Conservation (phyloP, 169 alveolate species). For the Plasmodium gaboni region DNA sequence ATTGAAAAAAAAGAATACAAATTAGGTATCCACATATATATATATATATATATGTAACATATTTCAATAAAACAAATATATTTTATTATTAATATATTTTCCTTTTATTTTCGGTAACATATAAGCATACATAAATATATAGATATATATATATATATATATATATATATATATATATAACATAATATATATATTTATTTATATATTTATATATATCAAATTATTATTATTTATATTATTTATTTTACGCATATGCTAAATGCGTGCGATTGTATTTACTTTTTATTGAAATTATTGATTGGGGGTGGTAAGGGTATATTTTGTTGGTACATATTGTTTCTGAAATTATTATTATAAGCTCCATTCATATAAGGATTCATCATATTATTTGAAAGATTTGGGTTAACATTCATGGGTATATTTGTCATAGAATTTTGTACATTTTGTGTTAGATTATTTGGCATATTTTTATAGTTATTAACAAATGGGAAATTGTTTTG, state of each 20-base stretch:
- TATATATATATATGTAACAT: too few relatives aligned
- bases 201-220: too few relatives aligned
- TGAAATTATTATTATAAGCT: constrained; percentile 35
- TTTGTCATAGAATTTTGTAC: constrained; percentile 42
- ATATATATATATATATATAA: too few relatives aligned
- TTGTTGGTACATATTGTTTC: constrained; percentile 67
- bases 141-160: too few relatives aligned
- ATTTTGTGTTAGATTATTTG: constrained; percentile 56
- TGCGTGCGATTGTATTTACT: constrained; percentile 15
- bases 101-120: too few relatives aligned
- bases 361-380: constrained; percentile 74
- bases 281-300: constrained; percentile 40
- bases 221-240: too few relatives aligned
- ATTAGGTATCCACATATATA: too few relatives aligned
- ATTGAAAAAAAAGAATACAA: too few relatives aligned
- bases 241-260: not conserved
- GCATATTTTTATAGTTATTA: constrained; percentile 62
- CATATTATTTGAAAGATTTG: constrained; percentile 64
- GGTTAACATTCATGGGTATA: constrained; percentile 61
- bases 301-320: constrained; percentile 71
- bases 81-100: too few relatives aligned
- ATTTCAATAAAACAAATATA: too few relatives aligned
- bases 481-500: constrained; percentile 69
- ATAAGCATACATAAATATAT: too few relatives aligned
- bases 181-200: too few relatives aligned